Conservation (phyloP, 1,284 basidiomycete genomes). For the Ganoderma lingzhi region DNA sequence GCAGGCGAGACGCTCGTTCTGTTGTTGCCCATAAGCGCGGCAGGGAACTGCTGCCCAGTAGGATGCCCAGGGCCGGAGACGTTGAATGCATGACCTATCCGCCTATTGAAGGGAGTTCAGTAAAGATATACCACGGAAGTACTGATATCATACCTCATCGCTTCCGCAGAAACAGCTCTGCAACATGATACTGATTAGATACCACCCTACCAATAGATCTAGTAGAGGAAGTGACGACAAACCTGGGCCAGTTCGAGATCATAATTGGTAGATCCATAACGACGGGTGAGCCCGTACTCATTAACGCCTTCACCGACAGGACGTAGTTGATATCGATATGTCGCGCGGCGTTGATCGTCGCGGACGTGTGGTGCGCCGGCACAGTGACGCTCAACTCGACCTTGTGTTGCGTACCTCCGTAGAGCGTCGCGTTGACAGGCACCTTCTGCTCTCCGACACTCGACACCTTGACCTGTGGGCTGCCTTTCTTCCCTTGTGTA, state of each 20-base stretch:
- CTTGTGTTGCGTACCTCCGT: conserved; percentile 73
- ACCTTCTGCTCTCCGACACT: conserved; percentile 72
- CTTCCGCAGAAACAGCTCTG: conserved; percentile 71
- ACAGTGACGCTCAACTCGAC: conserved; percentile 75
- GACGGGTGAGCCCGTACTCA: conserved; percentile 72
- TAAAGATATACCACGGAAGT: not conserved
- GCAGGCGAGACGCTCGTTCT: conserved; percentile 6
- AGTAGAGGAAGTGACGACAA: not conserved
- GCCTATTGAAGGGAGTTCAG: conserved; percentile 47
- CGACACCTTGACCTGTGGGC: conserved; percentile 61
- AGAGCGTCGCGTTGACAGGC: conserved; percentile 74
- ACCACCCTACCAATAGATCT: not conserved
- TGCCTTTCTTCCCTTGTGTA: conserved; percentile 59
- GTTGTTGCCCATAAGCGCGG: conserved; percentile 5
- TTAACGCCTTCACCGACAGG: conserved; percentile 77
- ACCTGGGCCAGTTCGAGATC: conserved; percentile 81
- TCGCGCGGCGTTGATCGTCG: conserved; percentile 78
- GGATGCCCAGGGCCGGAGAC: conserved; percentile 50
- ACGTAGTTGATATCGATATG: conserved; percentile 86
- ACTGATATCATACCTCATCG: conserved; percentile 57
- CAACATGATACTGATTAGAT: conserved; percentile 18
- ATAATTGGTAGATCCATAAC: conserved; percentile 79
- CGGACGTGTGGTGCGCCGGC: conserved; percentile 74
- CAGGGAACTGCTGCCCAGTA: conserved; percentile 15
- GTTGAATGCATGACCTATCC: conserved; percentile 74